These are phyloP conservation scores for Phytophthora chlamydospora DNA, from an alignment of 352 stramenopile species.

Conservation along the genomic window DNA sequence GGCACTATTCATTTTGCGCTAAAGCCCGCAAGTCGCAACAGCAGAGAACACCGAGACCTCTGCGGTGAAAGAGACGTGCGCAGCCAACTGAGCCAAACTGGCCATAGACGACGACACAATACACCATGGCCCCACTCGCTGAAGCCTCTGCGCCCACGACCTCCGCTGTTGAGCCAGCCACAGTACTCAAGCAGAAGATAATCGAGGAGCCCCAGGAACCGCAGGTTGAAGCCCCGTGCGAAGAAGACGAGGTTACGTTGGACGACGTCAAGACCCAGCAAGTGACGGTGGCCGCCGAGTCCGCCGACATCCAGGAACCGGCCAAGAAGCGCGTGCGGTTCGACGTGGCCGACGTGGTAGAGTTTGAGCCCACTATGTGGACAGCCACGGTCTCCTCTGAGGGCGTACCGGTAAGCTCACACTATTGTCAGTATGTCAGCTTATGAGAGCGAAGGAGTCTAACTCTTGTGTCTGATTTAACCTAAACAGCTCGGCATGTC, in stretches of 20 bases:
- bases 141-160: conserved; percentile 24
- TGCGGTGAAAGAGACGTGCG: conserved; percentile 27
- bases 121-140: conserved; percentile 37
- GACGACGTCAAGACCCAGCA: conserved; percentile 9
- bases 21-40: conserved; percentile 11
- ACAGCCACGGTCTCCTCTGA: conserved; percentile 81
- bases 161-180: conserved; percentile 15
- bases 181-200: conserved; percentile 29
- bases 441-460: conserved; percentile 2
- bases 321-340: conserved; percentile 62
- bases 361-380: conserved; percentile 86
- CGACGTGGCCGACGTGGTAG: conserved; percentile 65
- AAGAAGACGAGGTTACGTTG: conserved; percentile 22
- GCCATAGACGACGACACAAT: conserved; percentile 32
- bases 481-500: conserved; percentile 69
- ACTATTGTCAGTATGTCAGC: neutral
- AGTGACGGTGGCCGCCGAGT: conserved; percentile 2
- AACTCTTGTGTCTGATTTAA: conserved; percentile 6
- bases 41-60: conserved; percentile 1
- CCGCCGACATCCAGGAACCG: conserved; percentile 11
- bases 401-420: conserved; percentile 62
- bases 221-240: conserved; percentile 27
- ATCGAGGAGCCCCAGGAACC: conserved; percentile 26
- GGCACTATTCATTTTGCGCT: conserved; percentile 38
- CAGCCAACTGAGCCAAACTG: conserved; percentile 19